phyloP scores from a whole-genome alignment of 2,329 filamentous ascomycete genomes.

The Stagonosporopsis chrysanthemi region DNA sequence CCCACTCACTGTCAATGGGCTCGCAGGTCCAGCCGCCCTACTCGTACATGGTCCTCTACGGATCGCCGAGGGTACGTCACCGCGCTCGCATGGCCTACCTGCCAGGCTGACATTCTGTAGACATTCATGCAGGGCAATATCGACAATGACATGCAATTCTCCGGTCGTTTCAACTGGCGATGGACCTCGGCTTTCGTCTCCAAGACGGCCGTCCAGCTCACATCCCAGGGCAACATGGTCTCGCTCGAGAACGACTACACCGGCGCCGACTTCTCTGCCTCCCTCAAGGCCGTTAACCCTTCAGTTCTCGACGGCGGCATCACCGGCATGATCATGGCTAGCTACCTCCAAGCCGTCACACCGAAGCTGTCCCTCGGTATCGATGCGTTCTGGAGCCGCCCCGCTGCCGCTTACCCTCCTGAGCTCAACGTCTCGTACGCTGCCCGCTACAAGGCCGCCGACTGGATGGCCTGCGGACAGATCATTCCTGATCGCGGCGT shows the following conservation, averaged over 20 bases:
- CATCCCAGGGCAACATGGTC: slow-evolving; percentile 85
- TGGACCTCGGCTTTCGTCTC: slow-evolving; percentile 82
- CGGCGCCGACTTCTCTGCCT: slow-evolving; percentile 90
- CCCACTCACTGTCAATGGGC: slow-evolving; percentile 95
- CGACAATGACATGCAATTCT: slow-evolving; percentile 89
- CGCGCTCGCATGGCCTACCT: slow-evolving; percentile 8
- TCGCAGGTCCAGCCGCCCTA: slow-evolving; percentile 90
- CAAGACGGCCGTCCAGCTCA: slow-evolving; percentile 87
- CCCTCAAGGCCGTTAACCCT: slow-evolving; percentile 94
- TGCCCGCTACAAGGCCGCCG: slow-evolving; percentile 85
- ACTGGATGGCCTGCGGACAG: slow-evolving; percentile 94
- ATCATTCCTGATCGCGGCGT: slow-evolving; percentile 87
- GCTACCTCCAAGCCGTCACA: slow-evolving; percentile 93
- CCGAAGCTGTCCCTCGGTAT: slow-evolving; percentile 85
- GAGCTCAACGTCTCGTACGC: slow-evolving; percentile 91
- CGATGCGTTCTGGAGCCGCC: slow-evolving; percentile 93
- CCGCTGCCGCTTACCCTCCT: slow-evolving; percentile 82
- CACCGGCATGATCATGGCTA: slow-evolving; percentile 94
- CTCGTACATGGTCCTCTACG: slow-evolving; percentile 92
- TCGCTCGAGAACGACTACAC: slow-evolving; percentile 96
- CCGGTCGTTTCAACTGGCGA: slow-evolving; percentile 90
- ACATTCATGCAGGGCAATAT: slow-evolving; percentile 95
- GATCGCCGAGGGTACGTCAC: slow-evolving; percentile 81
- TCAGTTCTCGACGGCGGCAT: slow-evolving; percentile 89
- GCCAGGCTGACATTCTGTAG: slow-evolving; percentile 57